Evolutionary conservation across 208 protist species (phyloP), one percentile per base, ranked within the genome.

Genomic region (Leptomonas seymouri): DNA sequence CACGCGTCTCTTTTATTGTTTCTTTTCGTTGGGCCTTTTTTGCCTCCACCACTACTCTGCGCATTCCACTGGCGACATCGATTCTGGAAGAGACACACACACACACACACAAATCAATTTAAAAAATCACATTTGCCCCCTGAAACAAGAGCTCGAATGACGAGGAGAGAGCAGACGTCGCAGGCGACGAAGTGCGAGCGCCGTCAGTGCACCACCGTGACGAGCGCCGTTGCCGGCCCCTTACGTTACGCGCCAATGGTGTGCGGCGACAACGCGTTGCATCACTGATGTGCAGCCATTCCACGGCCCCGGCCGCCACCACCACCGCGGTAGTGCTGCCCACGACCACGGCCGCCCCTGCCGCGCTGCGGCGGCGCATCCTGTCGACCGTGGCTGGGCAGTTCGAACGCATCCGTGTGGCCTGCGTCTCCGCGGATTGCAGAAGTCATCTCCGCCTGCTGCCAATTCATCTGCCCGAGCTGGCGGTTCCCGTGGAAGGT

Each of bases 381-480:
- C 36, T 30, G 30, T 15, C 59, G 58, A 21, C 67, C 77, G 34
- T 59, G 53, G 36, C 49, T 51, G n/a, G 39, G 27, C 44, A 41
- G 49, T 51, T 71, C 71, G 30, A 77, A 44, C 23, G 30, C 59
- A 27, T 67, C 71, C 68, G 3, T 39, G 34, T 73, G 54, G 51
- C 4, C 48, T 34, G 16, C 51, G 42, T 76, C 81, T 59, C 21
- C 58, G 45, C 54, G 56, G n/a, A 46, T 39, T 1, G 36, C 41
- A 20, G 67, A 48, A 25, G 74, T 51, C 49, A 93, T 56, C 67
- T 95, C 81, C 20, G 69, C 71, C 67, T 91, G 85, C 66, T 93
- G 86, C 86, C 90, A 95, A 62, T 90, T 93, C 77, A 90, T 79
- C 27, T 88, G 75, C 5, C 81, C 81, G 54, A 82, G 48, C 1